Evolutionary conservation across 495 filamentous ascomycete genomes (phyloP).

Genomic region (Pseudevernia furfuracea): DNA sequence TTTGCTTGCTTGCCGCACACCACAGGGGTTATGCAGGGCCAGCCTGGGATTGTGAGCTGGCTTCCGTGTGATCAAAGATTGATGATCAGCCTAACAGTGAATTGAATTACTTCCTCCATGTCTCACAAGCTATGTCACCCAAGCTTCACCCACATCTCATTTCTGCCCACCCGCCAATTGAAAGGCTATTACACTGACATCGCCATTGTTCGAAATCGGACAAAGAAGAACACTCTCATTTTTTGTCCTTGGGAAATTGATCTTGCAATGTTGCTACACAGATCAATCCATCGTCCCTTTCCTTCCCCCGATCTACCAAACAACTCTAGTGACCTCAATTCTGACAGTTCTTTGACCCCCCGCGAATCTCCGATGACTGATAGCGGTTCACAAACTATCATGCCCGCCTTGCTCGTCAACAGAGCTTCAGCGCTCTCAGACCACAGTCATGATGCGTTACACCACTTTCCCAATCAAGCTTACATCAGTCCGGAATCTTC

Average conservation of each 20-base stretch:
- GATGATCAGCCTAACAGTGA: slow-evolving; percentile 2
- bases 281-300: slow-evolving; percentile 1
- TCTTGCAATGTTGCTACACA: slow-evolving; percentile 3
- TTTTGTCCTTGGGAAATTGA: not conserved
- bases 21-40: not conserved
- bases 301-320: not conserved
- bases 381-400: not conserved
- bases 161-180: not conserved
- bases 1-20: slow-evolving; percentile 8
- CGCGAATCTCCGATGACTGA: not conserved
- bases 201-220: slow-evolving; percentile 6
- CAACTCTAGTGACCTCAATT: not conserved
- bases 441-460: not conserved
- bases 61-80: slow-evolving; percentile 14
- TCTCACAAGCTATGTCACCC: slow-evolving; percentile 4
- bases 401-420: slow-evolving; percentile 3
- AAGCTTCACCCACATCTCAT: not conserved
- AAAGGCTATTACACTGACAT: slow-evolving; percentile 4
- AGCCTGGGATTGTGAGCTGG: slow-evolving; percentile 13
- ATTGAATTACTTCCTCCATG: slow-evolving; percentile 3
- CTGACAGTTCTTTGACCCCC: not conserved
- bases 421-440: slow-evolving; percentile 8
- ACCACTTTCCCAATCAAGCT: not conserved
- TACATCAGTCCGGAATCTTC: not conserved
- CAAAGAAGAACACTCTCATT: not conserved